Evolutionary conservation across 805 yeast species (phyloP), one percentile per base, ranked within the genome.

Genomic region (Yarrowia divulgata): DNA sequence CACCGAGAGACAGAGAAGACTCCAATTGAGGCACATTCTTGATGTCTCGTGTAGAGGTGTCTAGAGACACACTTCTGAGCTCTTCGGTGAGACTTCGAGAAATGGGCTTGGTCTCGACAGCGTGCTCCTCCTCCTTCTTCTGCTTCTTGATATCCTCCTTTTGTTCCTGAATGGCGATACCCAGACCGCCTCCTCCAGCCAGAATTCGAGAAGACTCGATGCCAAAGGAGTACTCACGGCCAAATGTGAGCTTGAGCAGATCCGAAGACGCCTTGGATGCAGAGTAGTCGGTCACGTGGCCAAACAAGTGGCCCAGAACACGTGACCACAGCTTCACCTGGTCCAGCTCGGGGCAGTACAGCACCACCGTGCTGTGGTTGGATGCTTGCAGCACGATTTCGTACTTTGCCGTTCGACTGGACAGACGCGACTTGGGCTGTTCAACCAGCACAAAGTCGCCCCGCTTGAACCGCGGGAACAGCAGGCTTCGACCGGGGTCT

Each of bases 401-500:
- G 37, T 67, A 57, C 49, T 60, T 60, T 10, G 69, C 48, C 19
- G 18, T n/a, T 16, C 64, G 35, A 8, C 55, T 32, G 16, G 67
- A 37, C n/a, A 69, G 55, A 13, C 69, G 37, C 39, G 54, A 50
- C 14, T 40, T 52, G 19, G 68, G 55, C 45, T 57, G 50, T 3
- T 49, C 49, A 3, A 64, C 55, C 10, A 67, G 64, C 50, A 54
- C 54, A 35, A 69, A 52, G 45, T 69, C 68, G 19, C 69, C 48
- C 29, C 18, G 13, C 18, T 45, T 40, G 64, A 69, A 50, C 42
- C 12, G 49, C 1, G 70, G 70, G 18, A 69, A 69, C 9, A 69
- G 52, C 13, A 69, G 62, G 14, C 52, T 39, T 43, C 70, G 52
- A 1, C 70, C 70, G 3, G 70, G 70, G 46, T 69, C 70, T 7